phyloP scores from a whole-genome alignment of 2,329 filamentous ascomycete species.

The Polychaeton citri region DNA sequence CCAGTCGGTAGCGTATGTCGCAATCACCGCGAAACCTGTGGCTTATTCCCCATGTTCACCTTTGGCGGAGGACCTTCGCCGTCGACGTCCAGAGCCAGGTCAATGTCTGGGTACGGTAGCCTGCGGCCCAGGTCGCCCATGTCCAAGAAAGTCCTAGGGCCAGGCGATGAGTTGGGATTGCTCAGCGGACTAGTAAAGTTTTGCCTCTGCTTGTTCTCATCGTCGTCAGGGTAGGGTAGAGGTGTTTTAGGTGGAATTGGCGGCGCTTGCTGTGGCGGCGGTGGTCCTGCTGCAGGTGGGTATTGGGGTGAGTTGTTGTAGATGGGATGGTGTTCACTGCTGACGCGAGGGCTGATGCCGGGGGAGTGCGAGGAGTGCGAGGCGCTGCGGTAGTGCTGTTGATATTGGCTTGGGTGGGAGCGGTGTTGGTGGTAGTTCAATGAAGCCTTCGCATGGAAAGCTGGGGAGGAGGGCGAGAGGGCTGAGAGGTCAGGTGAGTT shows the following conservation, averaged over 20 bases:
- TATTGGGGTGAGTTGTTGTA: conserved; percentile 3
- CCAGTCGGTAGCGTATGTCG: too few species aligned
- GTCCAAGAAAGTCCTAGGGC: conserved; percentile 18
- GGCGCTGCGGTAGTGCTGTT: conserved; percentile 4
- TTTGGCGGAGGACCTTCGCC: conserved; percentile 63
- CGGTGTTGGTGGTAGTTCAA: conserved; percentile 5
- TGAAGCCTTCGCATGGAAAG: conserved; percentile 3
- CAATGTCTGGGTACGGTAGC: conserved; percentile 67
- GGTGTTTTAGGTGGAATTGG: conserved; percentile 56
- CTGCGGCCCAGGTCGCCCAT: conserved; percentile 17
- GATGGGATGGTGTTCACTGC: conserved; percentile 15
- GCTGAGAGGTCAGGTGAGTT: conserved; percentile 4
- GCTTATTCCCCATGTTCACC: conserved; percentile 78
- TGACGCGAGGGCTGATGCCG: conserved; percentile 20
- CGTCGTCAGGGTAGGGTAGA: conserved; percentile 10
- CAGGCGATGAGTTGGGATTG: background rate
- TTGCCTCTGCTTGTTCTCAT: background rate
- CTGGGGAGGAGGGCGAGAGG: background rate
- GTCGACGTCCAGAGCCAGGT: background rate
- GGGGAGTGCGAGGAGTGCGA: conserved; percentile 4
- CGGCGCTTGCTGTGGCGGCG: conserved; percentile 35
- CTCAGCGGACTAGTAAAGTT: background rate
- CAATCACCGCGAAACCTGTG: conserved; percentile 20
- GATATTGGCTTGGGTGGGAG: conserved; percentile 11
- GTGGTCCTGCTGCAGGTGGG: background rate